Conservation (phyloP, 2,329 filamentous ascomycete species). For the Gyromitra esculenta region DNA sequence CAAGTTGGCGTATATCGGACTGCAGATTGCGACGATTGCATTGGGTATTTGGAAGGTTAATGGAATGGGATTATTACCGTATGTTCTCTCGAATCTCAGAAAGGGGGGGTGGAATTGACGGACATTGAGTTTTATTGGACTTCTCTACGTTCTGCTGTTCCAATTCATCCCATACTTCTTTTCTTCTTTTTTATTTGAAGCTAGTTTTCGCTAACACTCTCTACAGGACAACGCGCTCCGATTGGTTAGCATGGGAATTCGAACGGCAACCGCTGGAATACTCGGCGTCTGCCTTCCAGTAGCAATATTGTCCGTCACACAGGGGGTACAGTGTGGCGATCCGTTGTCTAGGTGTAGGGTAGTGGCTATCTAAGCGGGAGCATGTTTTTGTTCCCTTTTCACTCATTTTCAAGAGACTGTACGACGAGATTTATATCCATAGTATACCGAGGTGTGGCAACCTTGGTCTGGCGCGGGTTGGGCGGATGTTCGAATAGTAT, state of each 20-base stretch:
- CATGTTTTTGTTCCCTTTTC: conserved; percentile 17
- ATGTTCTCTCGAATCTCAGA: conserved; percentile 61
- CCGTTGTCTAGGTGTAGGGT: conserved; percentile 24
- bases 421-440: conserved; percentile 21
- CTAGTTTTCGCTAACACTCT: conserved; percentile 11
- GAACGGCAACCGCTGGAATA: conserved; percentile 52
- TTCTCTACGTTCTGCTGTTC: background rate
- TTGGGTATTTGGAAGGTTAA: conserved; percentile 97
- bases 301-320: conserved; percentile 34
- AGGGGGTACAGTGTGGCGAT: conserved; percentile 22
- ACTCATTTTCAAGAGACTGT: background rate
- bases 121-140: background rate
- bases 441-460: conserved; percentile 7
- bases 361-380: conserved; percentile 2
- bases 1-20: conserved; percentile 86
- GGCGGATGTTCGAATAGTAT: conserved; percentile 20
- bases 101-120: background rate
- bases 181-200: background rate
- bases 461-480: background rate
- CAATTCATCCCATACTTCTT: background rate
- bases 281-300: conserved; percentile 49
- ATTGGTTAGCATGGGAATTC: conserved; percentile 94
- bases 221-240: conserved; percentile 85
- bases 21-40: conserved; percentile 83
- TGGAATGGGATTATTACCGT: conserved; percentile 93